Conservation (phyloP, 768 basidiomycete species). For the Auricularia heimuer region DNA sequence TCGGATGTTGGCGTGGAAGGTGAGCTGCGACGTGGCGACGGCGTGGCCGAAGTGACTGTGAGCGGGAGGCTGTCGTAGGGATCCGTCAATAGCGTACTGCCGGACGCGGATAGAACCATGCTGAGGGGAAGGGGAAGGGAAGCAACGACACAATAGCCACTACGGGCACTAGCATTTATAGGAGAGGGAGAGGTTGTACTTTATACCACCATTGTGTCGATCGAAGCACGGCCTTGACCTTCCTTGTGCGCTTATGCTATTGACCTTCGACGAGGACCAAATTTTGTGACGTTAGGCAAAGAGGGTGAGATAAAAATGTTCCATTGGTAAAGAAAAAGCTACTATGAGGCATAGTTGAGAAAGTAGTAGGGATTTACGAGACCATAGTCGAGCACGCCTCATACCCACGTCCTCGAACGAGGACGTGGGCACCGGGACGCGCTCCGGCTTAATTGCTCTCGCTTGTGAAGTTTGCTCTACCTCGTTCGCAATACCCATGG, state of each 20-base stretch:
- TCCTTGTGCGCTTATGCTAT: too few species aligned
- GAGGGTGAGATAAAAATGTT: too few species aligned
- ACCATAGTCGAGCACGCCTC: slow-evolving; percentile 66
- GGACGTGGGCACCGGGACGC: slow-evolving; percentile 33
- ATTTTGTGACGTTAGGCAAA: too few species aligned
- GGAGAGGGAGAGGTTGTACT: too few species aligned
- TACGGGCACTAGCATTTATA: neutral
- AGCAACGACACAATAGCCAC: neutral
- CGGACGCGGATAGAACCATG: neutral
- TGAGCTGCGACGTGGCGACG: neutral
- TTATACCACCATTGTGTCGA: too few species aligned
- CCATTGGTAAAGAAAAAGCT: too few species aligned
- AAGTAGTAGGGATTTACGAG: neutral
- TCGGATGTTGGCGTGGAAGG: neutral
- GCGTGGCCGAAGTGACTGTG: neutral
- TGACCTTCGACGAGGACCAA: too few species aligned
- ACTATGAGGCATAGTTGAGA: neutral
- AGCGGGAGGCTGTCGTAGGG: neutral
- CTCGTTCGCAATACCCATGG: slow-evolving; percentile 42
- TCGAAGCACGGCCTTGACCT: too few species aligned
- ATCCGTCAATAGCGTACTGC: neutral
- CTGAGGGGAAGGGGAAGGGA: neutral
- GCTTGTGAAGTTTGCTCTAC: slow-evolving; percentile 31
- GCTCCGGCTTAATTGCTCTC: slow-evolving; percentile 73
- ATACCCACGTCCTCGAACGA: slow-evolving; percentile 32